Evolutionary conservation across 2,329 filamentous ascomycete species (phyloP).

Genomic region (Aspergillus terreus): DNA sequence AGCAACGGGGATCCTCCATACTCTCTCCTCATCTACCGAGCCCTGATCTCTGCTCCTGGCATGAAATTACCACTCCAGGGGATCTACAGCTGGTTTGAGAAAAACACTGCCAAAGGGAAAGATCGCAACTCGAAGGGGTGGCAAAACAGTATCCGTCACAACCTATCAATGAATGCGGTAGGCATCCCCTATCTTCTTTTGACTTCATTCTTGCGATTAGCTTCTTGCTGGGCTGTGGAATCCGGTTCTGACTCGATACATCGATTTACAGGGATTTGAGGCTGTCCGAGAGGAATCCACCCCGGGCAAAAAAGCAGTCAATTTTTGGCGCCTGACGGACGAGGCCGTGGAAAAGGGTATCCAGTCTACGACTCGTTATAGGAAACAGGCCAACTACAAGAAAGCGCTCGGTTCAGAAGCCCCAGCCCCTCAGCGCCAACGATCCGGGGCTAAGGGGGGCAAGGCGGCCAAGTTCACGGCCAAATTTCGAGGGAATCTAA

Average conservation of each 20-base stretch:
- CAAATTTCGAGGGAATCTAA: slow-evolving; percentile 24
- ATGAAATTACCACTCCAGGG: slow-evolving; percentile 76
- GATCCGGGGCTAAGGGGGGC: slow-evolving; percentile 40
- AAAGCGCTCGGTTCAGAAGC: slow-evolving; percentile 35
- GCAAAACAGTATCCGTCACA: slow-evolving; percentile 95
- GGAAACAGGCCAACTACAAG: slow-evolving; percentile 48
- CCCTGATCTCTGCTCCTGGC: slow-evolving; percentile 63
- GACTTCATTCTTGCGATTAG: slow-evolving; percentile 3
- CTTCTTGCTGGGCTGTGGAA: neutral
- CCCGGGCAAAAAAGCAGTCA: slow-evolving; percentile 55
- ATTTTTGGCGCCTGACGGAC: slow-evolving; percentile 73
- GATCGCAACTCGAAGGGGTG: slow-evolving; percentile 65
- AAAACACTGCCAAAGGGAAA: slow-evolving; percentile 73
- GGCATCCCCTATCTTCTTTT: slow-evolving; percentile 31
- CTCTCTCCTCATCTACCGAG: slow-evolving; percentile 73
- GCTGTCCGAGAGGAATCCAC: slow-evolving; percentile 53
- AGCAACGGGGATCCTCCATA: slow-evolving; percentile 62
- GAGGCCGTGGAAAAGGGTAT: slow-evolving; percentile 67
- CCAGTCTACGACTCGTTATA: slow-evolving; percentile 79
- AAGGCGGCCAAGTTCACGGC: slow-evolving; percentile 36
- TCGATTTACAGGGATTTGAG: slow-evolving; percentile 36
- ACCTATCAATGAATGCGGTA: slow-evolving; percentile 93
- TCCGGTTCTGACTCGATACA: neutral
- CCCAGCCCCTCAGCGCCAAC: slow-evolving; percentile 37
- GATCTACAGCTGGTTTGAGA: slow-evolving; percentile 85